Conservation (phyloP, 2,329 filamentous ascomycete genomes). For the Zalaria obscura region DNA sequence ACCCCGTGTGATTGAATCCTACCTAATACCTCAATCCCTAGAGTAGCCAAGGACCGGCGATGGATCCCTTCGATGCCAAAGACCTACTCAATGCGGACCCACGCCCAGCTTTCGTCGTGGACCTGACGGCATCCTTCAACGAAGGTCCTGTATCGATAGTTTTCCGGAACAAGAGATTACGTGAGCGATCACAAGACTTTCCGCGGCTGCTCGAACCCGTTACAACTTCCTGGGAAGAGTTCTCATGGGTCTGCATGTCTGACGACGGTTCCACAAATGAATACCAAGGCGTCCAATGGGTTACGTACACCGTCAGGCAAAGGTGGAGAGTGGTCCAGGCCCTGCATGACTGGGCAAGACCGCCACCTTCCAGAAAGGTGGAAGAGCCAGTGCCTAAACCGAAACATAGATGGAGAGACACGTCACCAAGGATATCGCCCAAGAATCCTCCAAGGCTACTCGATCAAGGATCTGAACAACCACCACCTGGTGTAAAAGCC, state of each 20-base stretch:
- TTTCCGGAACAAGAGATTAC: neutral
- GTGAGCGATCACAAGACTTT: neutral
- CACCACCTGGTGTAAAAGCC: neutral
- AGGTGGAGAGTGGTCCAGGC: neutral
- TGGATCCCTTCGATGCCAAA: neutral
- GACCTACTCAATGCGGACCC: neutral
- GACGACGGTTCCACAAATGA: neutral
- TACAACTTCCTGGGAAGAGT: neutral
- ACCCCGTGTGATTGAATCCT: no score
- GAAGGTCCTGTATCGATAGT: neutral
- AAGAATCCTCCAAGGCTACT: neutral
- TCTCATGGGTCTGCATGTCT: neutral
- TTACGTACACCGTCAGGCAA: neutral
- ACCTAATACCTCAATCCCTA: no score
- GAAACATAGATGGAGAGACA: neutral
- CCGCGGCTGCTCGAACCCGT: neutral
- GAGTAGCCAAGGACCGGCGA: neutral
- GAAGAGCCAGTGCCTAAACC: no score
- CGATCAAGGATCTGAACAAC: neutral
- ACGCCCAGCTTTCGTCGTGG: neutral
- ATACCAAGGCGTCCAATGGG: neutral
- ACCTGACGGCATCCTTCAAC: neutral
- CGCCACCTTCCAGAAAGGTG: neutral
- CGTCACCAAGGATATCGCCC: neutral
- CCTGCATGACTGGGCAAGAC: neutral